Evolutionary conservation across 1,139 yeast species (phyloP).

Genomic region (Protomyces inundatus): DNA sequence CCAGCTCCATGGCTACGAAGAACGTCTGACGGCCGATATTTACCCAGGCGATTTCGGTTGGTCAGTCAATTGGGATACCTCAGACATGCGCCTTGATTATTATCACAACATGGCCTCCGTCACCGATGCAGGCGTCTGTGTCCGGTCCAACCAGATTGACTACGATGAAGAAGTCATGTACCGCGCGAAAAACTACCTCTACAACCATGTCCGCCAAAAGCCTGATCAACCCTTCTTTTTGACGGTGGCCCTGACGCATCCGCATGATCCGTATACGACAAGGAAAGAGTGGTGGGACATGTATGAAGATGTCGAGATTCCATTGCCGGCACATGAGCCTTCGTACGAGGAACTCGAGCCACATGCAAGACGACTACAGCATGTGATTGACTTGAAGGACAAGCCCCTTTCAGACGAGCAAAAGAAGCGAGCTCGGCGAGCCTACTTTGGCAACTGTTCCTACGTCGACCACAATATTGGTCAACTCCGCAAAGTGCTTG

Average conservation of each 20-base stretch:
- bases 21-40: conserved; percentile 23
- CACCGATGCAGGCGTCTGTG: conserved; percentile 25
- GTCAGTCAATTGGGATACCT: conserved; percentile 22
- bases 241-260: conserved; percentile 25
- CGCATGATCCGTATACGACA: conserved; percentile 25
- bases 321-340: conserved; percentile 17
- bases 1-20: conserved; percentile 23
- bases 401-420: conserved; percentile 20
- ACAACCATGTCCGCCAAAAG: conserved; percentile 15
- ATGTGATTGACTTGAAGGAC: conserved; percentile 20
- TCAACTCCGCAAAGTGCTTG: conserved; percentile 13
- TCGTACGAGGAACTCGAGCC: conserved; percentile 18
- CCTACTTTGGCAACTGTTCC: conserved; percentile 26
- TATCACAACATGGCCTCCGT: conserved; percentile 27
- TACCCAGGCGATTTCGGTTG: conserved; percentile 24
- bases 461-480: conserved; percentile 25
- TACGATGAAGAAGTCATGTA: conserved; percentile 26
- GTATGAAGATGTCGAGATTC: conserved; percentile 22
- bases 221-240: conserved; percentile 19
- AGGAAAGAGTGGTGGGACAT: conserved; percentile 25
- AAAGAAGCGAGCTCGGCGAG: conserved; percentile 21
- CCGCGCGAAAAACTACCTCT: conserved; percentile 21
- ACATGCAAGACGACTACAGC: conserved; percentile 20
- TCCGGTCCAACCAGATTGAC: conserved; percentile 24
- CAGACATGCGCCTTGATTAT: conserved; percentile 19